Percentiles rank a stretch among this genome's conserved stretches.
Conservation (phyloP, 2,329 filamentous ascomycete genomes). For the Exophiala sp. region DNA sequence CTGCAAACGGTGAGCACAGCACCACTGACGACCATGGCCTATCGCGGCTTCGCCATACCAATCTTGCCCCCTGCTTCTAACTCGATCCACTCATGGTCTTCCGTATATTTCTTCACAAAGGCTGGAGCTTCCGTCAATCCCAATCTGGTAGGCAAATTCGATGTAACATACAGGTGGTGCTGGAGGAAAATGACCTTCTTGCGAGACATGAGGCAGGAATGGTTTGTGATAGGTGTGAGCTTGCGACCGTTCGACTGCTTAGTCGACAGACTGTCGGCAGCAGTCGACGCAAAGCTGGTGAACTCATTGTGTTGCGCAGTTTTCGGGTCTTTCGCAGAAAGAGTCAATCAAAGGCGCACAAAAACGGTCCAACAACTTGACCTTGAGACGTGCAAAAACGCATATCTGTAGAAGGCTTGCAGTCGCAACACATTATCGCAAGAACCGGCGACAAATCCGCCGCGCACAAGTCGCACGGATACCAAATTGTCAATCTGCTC, state of each 20-base stretch:
- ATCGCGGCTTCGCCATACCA: slow-evolving; percentile 46
- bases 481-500: background rate
- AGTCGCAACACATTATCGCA: no score
- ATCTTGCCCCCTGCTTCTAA: slow-evolving; percentile 74
- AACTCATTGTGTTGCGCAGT: slow-evolving; percentile 9
- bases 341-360: background rate
- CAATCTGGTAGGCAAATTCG: background rate
- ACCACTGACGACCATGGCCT: slow-evolving; percentile 9
- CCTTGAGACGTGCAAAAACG: background rate
- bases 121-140: slow-evolving; percentile 30
- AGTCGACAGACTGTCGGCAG: slow-evolving; percentile 14
- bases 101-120: slow-evolving; percentile 73
- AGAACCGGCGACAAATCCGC: slow-evolving; percentile 9
- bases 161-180: slow-evolving; percentile 15
- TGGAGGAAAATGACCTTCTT: slow-evolving; percentile 17
- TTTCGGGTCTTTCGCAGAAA: background rate
- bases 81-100: slow-evolving; percentile 98
- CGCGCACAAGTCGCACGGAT: slow-evolving; percentile 2
- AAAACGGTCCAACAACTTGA: background rate
- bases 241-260: slow-evolving; percentile 5
- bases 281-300: slow-evolving; percentile 13
- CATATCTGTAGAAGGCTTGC: background rate
- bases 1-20: slow-evolving; percentile 40
- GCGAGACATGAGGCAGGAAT: background rate
- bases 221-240: slow-evolving; percentile 2